Evolutionary conservation across 306 rosid genomes (phyloP), one percentile per base, ranked within the genome.

Genomic region (Sechiopsis laciniata): DNA sequence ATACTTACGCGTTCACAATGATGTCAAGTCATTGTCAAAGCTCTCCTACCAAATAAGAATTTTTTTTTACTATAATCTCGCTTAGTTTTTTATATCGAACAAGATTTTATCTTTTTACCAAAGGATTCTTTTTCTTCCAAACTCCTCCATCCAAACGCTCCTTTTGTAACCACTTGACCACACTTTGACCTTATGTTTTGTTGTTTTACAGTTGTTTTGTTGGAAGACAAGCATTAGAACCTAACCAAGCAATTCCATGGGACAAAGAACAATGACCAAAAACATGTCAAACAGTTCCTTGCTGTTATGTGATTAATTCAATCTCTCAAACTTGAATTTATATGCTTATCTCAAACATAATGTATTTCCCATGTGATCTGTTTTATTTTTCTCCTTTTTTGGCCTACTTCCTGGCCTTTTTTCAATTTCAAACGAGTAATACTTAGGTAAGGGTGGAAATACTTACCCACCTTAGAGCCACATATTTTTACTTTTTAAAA

Each of bases 331-430:
- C 9, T 8, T 24, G 37, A 32, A 32, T 32, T 32, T 32, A 32
- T 22, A 56, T 56, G 64, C 64, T 58, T 58, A 58, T 58, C 64
- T 58, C n/a, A 58, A 58, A 58, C 29, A 20, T 58, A 58, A 26
- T 58, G 16, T 37, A 58, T 22, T 58, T 11, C 26, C 64, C 29
- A 58, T 58, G 64, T 58, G 37, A 13, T 58, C n/a, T 58, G 64
- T 58, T 58, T 20, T 3, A 3, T 21, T 20, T 2, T 0, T 57
- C 15, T 57, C 26, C 62, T 10, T 3, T 57, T 58, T 58, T 58
- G 64, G 64, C n/a, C 37, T 58, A 58, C 64, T 58, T 58, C 64
- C 22, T 58, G 64, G 64, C 64, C 64, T 58, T 58, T 58, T 58
- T n/a, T 16, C 26, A 26, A 26, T 26, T 26, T 26, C 29, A 26